Base-by-base conservation (phyloP, 2,329 filamentous ascomycete genomes). In the Helicocarpus griseus region DNA sequence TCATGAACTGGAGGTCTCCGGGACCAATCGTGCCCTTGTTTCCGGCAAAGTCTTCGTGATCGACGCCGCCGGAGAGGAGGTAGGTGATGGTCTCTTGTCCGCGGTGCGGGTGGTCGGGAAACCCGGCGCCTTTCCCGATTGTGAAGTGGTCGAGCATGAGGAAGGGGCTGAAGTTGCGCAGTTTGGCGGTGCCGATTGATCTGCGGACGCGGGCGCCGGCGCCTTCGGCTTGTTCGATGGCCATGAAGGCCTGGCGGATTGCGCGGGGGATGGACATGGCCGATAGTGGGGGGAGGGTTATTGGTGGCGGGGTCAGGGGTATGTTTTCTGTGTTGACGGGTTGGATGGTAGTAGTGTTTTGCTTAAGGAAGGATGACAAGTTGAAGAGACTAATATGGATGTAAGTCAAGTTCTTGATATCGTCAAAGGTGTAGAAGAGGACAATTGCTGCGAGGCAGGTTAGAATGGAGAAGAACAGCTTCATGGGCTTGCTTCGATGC, bases 1-100 rank as follows among this genome's bases (percentile, higher is more conserved):
- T 96, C 93, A 97, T 97, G 77, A 97, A 97, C 66, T 97, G 91
- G 45, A 97, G 73, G 65, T 96, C 91, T n/a, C 91, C 91, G 0
- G 86, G 72, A 54, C 85, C 78, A 59, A 97, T 88, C 3, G 86
- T 93, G 53, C 91, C 93, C 47, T 78, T 78, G 72, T 93, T 84
- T 11, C 89, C 89, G 2, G 87, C 84, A 60, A 95, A 95, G 68
- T 95, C 89, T 72, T 95, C 89, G 64, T 95, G 89, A 71, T 95
- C 89, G 53, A 95, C 82, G 3, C 80, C 87, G 57, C 91, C 91
- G 13, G 79, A 73, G n/a, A 97, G 77, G 28, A 97, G 77, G 67
- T 96, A 96, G 1, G 89, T 95, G 65, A 95, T 93, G 14, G 83
- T 86, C 61, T 95, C 88, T 69, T 95, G 89, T 36, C 90, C 89